Conservation (phyloP, 148 eudicot species). For the Cornus controversa region DNA sequence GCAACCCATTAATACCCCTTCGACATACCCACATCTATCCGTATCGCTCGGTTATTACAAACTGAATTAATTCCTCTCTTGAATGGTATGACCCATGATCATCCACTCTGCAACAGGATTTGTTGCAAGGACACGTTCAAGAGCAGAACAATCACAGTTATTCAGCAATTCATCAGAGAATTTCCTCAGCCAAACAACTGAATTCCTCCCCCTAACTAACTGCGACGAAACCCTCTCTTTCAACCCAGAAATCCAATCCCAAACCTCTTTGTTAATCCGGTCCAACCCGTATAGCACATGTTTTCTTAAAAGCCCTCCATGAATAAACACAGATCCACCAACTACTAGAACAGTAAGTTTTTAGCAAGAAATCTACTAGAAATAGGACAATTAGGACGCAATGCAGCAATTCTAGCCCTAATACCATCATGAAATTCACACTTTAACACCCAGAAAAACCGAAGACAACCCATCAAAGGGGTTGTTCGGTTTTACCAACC, state of each 20-base stretch:
- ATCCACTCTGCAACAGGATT: conserved; percentile 94
- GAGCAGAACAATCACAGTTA: conserved; percentile 73
- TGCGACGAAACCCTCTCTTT: conserved; percentile 40
- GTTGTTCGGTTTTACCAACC: conserved; percentile 31
- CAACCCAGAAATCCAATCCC: conserved; percentile 79
- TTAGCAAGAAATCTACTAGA: conserved; percentile 61
- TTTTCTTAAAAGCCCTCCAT: conserved; percentile 72
- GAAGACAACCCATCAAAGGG: conserved; percentile 46
- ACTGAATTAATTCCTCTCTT: conserved; percentile 73
- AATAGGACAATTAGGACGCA: conserved; percentile 70
- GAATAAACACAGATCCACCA: conserved; percentile 88
- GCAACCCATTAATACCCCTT: conserved; percentile 60
- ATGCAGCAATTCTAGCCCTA: conserved; percentile 79
- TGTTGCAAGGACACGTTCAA: conserved; percentile 76
- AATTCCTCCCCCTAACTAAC: conserved; percentile 68
- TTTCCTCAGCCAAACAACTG: conserved; percentile 85
- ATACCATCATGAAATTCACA: conserved; percentile 50
- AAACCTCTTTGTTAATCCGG: conserved; percentile 77
- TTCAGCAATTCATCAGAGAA: conserved; percentile 59
- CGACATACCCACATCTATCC: conserved; percentile 97
- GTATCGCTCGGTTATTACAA: conserved; percentile 64
- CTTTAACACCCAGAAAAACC: conserved; percentile 37
- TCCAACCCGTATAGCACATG: conserved; percentile 81
- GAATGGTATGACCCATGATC: conserved; percentile 99
- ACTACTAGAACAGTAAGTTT: conserved; percentile 73